phyloP scores from a whole-genome alignment of 768 basidiomycete species.

The Hirschioporus abietinus region DNA sequence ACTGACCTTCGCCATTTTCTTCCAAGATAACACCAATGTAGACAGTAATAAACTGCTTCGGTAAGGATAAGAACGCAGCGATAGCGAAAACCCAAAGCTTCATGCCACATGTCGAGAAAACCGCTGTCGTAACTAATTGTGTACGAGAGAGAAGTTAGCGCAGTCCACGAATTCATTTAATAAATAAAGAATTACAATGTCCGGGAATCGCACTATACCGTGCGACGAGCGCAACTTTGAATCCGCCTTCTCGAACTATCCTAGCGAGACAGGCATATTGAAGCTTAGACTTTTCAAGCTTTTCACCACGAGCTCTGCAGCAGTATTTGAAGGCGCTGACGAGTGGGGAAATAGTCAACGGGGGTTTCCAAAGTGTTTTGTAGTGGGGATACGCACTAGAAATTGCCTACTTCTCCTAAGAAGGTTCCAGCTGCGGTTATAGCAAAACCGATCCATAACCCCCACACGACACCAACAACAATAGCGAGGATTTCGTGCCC shows the following conservation, averaged over 20 bases:
- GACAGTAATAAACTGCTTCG: constrained; percentile 89
- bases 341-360: neutral
- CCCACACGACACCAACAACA: constrained; percentile 88
- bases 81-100: constrained; percentile 67
- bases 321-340: constrained; percentile 77
- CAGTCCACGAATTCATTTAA: neutral
- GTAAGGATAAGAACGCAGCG: constrained; percentile 78
- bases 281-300: constrained; percentile 54
- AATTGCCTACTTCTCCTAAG: constrained; percentile 83
- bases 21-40: constrained; percentile 84
- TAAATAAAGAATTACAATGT: constrained; percentile 52
- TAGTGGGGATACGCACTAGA: constrained; percentile 50
- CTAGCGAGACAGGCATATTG: constrained; percentile 52
- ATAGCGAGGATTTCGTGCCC: constrained; percentile 91
- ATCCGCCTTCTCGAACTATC: constrained; percentile 82
- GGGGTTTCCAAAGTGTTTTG: neutral
- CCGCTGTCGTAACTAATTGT: constrained; percentile 70
- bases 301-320: constrained; percentile 70
- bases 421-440: constrained; percentile 84
- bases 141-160: neutral
- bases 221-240: constrained; percentile 74
- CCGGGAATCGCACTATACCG: constrained; percentile 81
- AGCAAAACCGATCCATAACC: constrained; percentile 78
- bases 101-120: constrained; percentile 91
- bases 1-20: constrained; percentile 32